Percentiles rank a stretch among this genome's conserved stretches.
Conservation (phyloP, 73 alveolate genomes). For the Paramecium bursaria region DNA sequence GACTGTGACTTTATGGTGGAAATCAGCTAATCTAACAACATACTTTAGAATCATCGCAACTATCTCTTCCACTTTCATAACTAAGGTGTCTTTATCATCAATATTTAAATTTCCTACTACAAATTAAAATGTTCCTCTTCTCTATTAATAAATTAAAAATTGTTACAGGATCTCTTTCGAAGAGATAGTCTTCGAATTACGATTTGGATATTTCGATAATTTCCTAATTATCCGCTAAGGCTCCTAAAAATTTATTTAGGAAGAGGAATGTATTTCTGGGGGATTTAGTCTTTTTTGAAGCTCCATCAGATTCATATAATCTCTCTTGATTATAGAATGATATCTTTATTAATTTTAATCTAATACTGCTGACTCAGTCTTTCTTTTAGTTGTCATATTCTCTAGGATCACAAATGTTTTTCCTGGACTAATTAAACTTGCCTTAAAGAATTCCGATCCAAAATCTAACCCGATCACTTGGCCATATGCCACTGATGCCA, state of each 20-base stretch:
- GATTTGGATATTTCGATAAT: constrained; percentile 63
- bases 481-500: constrained; percentile 48
- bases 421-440: constrained; percentile 94
- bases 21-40: constrained; percentile 76
- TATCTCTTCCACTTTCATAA: constrained; percentile 78
- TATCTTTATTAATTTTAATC: constrained; percentile 32
- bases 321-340: constrained; percentile 81
- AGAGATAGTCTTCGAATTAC: constrained; percentile 52
- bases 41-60: constrained; percentile 76
- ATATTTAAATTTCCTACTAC: constrained; percentile 24
- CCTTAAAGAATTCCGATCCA: constrained; percentile 92
- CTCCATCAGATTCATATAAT: constrained; percentile 78
- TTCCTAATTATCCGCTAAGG: constrained; percentile 62
- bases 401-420: constrained; percentile 93
- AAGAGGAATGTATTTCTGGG: constrained; percentile 75
- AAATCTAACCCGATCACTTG: constrained; percentile 94
- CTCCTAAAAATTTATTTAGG: constrained; percentile 73
- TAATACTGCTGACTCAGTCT: constrained; percentile 83
- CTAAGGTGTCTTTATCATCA: constrained; percentile 65
- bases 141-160: constrained; percentile 4
- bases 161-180: constrained; percentile 21
- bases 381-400: constrained; percentile 87
- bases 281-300: constrained; percentile 71
- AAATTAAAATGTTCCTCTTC: constrained; percentile 60
- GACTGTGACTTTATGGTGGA: constrained; percentile 73